Conservation (phyloP, 495 filamentous ascomycete genomes). For the Lophiostoma macrostomum region DNA sequence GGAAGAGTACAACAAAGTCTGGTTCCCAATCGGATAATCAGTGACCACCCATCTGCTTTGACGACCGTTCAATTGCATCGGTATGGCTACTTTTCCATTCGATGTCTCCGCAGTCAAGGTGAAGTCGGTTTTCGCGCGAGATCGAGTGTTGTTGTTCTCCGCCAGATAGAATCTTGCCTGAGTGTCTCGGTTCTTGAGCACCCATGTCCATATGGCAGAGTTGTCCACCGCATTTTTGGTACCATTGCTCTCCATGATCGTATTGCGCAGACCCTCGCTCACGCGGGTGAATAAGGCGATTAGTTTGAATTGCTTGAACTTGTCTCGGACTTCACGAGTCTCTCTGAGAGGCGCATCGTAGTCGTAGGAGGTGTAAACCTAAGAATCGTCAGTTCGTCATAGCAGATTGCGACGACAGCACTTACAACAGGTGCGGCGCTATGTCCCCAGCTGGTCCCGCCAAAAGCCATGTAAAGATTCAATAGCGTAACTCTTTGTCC, state of each 20-base stretch:
- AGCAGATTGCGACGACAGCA: not conserved
- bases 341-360: slow-evolving; percentile 59
- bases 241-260: slow-evolving; percentile 57
- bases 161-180: slow-evolving; percentile 56
- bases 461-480: slow-evolving; percentile 57
- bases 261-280: slow-evolving; percentile 51
- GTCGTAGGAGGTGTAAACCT: slow-evolving; percentile 47
- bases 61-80: slow-evolving; percentile 53
- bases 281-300: slow-evolving; percentile 55
- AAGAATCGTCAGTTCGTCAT: not conserved
- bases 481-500: slow-evolving; percentile 49
- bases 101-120: slow-evolving; percentile 54
- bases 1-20: slow-evolving; percentile 57
- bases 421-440: slow-evolving; percentile 37
- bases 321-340: slow-evolving; percentile 52
- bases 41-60: slow-evolving; percentile 59
- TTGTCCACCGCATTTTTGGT: slow-evolving; percentile 53
- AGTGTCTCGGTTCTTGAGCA: slow-evolving; percentile 54
- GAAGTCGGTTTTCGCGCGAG: slow-evolving; percentile 48
- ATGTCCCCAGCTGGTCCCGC: slow-evolving; percentile 54
- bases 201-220: slow-evolving; percentile 46
- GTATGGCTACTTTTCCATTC: slow-evolving; percentile 48
- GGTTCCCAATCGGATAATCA: slow-evolving; percentile 52
- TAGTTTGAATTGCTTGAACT: slow-evolving; percentile 60
- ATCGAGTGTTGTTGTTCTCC: slow-evolving; percentile 49